These are phyloP conservation scores for Alternaria sp. DNA, from an alignment of 2,329 filamentous ascomycete species.

Conservation along the genomic window DNA sequence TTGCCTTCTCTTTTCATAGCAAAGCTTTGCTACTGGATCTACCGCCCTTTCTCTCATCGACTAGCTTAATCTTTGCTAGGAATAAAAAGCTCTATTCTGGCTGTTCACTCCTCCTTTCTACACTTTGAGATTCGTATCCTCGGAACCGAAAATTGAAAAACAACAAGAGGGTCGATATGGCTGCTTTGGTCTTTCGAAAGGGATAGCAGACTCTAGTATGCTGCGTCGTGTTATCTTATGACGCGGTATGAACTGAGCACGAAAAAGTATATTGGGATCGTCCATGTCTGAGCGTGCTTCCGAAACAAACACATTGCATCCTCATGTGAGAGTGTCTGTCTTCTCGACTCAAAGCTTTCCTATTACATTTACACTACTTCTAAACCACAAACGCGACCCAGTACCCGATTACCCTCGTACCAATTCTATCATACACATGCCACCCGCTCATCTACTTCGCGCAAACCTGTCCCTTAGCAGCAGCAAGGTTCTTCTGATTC, in stretches of 20 bases:
- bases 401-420: not conserved
- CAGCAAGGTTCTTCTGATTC: conserved; percentile 23
- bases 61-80: not conserved
- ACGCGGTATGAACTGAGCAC: too few relatives aligned
- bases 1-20: not conserved
- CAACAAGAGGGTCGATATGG: too few relatives aligned
- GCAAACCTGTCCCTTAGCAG: conserved; percentile 2
- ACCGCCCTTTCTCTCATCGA: not conserved
- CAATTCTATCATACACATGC: not conserved
- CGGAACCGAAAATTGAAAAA: too few relatives aligned
- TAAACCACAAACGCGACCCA: not conserved
- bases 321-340: too few relatives aligned
- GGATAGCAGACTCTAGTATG: too few relatives aligned
- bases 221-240: too few relatives aligned
- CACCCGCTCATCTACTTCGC: not conserved
- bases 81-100: not conserved
- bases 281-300: not conserved
- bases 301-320: too few relatives aligned
- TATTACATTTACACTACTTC: not conserved
- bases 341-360: fast-evolving
- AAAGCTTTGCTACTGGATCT: not conserved
- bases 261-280: too few relatives aligned
- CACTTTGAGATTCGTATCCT: not conserved
- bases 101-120: not conserved
- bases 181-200: too few relatives aligned